These are phyloP conservation scores for Xerophyta viscosa DNA, from an alignment of 106 monocot genomes.

Conservation along the genomic window DNA sequence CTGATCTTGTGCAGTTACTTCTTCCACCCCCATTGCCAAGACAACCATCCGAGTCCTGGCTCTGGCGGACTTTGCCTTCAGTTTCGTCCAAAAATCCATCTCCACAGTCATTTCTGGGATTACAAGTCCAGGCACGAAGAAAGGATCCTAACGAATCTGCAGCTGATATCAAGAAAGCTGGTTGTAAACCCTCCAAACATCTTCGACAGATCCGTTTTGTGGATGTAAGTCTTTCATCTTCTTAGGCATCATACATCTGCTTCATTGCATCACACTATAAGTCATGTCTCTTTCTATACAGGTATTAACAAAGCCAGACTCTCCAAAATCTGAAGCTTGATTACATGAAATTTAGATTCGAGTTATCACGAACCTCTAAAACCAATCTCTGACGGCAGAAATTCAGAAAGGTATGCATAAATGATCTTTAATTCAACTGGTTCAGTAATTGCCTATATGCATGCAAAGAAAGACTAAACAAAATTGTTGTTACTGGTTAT, in stretches of 20 bases:
- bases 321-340: constrained; percentile 36
- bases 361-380: too few relatives aligned
- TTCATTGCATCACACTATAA: not conserved
- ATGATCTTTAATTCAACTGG: too few relatives aligned
- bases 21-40: constrained; percentile 58
- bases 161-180: constrained; percentile 10
- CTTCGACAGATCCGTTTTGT: constrained; percentile 39
- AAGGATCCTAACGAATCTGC: constrained; percentile 6
- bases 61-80: constrained; percentile 58
- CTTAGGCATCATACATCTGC: not conserved
- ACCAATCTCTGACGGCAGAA: too few relatives aligned
- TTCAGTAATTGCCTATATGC: too few relatives aligned
- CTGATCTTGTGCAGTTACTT: constrained; percentile 9
- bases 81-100: constrained; percentile 36
- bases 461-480: too few relatives aligned
- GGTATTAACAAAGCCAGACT: constrained; percentile 32
- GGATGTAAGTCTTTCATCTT: constrained; percentile 24
- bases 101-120: constrained; percentile 34
- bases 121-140: constrained; percentile 30
- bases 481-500: too few relatives aligned
- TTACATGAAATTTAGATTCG: too few relatives aligned
- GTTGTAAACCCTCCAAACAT: constrained; percentile 17
- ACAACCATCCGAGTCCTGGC: constrained; percentile 83
- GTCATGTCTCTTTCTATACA: constrained; percentile 1
- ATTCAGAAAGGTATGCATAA: too few relatives aligned